phyloP scores from a whole-genome alignment of 2,329 filamentous ascomycete genomes.

The Colletotrichum tropicale region DNA sequence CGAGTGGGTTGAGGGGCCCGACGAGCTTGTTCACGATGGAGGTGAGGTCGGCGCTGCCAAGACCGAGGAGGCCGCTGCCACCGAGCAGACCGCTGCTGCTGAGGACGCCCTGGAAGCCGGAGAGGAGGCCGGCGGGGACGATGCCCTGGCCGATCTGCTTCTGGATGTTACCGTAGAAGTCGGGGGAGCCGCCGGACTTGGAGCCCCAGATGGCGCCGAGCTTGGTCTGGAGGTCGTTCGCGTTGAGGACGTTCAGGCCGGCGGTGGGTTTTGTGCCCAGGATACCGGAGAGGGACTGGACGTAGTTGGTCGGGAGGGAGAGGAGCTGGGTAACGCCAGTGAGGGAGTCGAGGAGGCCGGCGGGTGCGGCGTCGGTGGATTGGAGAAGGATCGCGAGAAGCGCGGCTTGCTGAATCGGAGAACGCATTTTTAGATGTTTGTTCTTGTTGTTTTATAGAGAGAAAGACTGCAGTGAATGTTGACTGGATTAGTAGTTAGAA shows the following conservation, averaged over 20 bases:
- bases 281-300: background rate
- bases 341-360: slow-evolving; percentile 1
- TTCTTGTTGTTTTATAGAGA: background rate
- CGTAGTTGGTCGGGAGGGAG: slow-evolving; percentile 3
- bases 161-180: slow-evolving; percentile 8
- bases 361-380: background rate
- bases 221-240: background rate
- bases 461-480: background rate
- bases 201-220: slow-evolving; percentile 4
- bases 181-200: background rate
- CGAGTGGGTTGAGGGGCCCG: background rate
- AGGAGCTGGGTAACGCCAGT: background rate
- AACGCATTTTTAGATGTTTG: background rate
- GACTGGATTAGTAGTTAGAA: background rate
- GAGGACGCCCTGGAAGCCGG: background rate
- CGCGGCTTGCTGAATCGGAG: background rate
- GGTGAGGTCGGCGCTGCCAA: background rate
- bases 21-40: background rate
- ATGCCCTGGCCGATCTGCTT: background rate
- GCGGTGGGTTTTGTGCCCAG: background rate
- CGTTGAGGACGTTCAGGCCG: background rate
- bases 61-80: background rate
- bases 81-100: background rate
- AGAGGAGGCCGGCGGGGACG: background rate
- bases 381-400: background rate